A percentile compares a stretch with the other conserved stretches of the same genome.
These are phyloP conservation scores for Botrytis tulipae DNA, from an alignment of 2,329 filamentous ascomycete species.

Conservation along the genomic window DNA sequence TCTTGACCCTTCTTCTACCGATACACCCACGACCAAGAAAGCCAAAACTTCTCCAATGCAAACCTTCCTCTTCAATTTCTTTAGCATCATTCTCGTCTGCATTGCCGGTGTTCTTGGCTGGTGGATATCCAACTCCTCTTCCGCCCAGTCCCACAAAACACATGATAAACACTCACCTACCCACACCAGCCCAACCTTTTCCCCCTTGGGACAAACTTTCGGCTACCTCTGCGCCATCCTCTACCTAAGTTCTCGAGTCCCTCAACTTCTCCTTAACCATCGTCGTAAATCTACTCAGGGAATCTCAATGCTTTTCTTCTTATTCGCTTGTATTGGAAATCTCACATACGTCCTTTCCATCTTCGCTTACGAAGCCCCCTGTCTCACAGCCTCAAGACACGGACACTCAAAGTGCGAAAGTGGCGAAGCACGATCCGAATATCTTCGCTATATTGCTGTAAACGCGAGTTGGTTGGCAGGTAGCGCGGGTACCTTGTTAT, in stretches of 20 bases:
- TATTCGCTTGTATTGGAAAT: conserved; percentile 95
- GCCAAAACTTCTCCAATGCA: conserved; percentile 53
- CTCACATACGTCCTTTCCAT: conserved; percentile 91
- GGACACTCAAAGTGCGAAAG: conserved; percentile 59
- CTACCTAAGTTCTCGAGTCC: conserved; percentile 85
- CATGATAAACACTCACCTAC: conserved; percentile 32
- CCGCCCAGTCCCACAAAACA: conserved; percentile 26
- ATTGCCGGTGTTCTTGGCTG: conserved; percentile 81
- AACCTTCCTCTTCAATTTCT: conserved; percentile 67
- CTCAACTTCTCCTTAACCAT: conserved; percentile 90
- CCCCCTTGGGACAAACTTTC: conserved; percentile 80
- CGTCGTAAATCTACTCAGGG: conserved; percentile 90
- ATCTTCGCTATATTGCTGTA: conserved; percentile 79
- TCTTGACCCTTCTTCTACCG: conserved; percentile 48
- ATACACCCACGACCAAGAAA: conserved; percentile 43
- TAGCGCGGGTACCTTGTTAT: conserved; percentile 78
- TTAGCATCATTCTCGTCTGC: conserved; percentile 77
- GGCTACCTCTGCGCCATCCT: conserved; percentile 88
- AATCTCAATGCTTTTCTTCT: conserved; percentile 89
- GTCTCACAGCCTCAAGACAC: conserved; percentile 52
- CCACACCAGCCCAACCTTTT: conserved; percentile 57
- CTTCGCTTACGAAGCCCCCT: conserved; percentile 80
- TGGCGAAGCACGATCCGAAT: conserved; percentile 47
- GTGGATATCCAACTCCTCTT: conserved; percentile 61
- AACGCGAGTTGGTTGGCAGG: conserved; percentile 90